Conservation (phyloP, 1,139 yeast genomes). For the Taiozyma sp. region DNA sequence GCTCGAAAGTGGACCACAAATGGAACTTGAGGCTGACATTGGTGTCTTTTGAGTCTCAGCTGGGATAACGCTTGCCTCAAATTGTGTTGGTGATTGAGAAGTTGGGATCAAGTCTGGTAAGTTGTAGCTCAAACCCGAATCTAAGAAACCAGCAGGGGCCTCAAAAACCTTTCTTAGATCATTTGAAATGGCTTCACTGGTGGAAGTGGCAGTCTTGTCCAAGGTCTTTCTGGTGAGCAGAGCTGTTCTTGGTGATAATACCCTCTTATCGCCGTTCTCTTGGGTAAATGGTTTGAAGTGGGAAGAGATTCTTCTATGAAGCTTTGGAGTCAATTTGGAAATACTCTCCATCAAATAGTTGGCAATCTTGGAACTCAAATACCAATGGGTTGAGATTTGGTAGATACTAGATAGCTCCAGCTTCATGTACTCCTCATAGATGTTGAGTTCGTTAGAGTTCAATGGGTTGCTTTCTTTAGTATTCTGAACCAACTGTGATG, state of each 20-base stretch:
- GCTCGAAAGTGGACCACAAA: background rate
- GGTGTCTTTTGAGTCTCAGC: background rate
- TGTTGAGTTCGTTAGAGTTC: slow-evolving; percentile 31
- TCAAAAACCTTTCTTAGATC: slow-evolving; percentile 1
- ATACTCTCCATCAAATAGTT: slow-evolving; percentile 40
- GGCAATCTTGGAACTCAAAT: slow-evolving; percentile 41
- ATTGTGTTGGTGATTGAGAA: background rate
- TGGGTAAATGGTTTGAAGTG: slow-evolving; percentile 16
- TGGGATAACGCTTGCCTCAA: background rate
- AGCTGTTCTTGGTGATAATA: background rate
- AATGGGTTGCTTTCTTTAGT: slow-evolving; percentile 4
- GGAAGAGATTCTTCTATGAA: slow-evolving; percentile 23
- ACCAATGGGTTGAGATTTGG: slow-evolving; percentile 45
- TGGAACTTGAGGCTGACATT: background rate
- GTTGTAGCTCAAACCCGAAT: slow-evolving; percentile 9
- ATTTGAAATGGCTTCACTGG: background rate
- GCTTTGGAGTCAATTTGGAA: slow-evolving; percentile 28
- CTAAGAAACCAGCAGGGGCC: slow-evolving; percentile 7
- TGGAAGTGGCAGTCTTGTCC: background rate
- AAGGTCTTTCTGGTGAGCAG: background rate
- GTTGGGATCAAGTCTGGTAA: slow-evolving; percentile 2
- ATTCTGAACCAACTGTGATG: slow-evolving; percentile 17
- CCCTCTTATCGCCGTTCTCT: background rate
- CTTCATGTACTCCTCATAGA: slow-evolving; percentile 43
- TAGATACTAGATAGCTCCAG: slow-evolving; percentile 42